These are phyloP conservation scores for Tolypocladium album DNA, from an alignment of 2,329 filamentous ascomycete genomes.

Conservation along the genomic window DNA sequence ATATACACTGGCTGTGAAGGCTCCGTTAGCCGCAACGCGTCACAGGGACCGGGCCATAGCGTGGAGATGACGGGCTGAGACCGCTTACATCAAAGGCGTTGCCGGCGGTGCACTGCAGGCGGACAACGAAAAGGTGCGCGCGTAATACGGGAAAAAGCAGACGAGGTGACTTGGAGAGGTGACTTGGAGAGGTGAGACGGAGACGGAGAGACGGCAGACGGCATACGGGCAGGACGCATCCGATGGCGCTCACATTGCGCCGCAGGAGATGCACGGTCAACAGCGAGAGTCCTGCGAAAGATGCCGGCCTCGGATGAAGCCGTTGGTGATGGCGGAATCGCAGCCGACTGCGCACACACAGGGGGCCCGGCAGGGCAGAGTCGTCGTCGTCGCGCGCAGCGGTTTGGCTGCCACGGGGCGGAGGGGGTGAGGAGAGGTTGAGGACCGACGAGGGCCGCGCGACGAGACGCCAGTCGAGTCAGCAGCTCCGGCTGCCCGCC, in stretches of 20 bases:
- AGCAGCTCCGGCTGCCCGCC: neutral
- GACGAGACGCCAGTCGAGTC: neutral
- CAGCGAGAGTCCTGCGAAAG: neutral
- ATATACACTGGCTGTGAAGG: neutral
- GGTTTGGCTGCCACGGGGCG: neutral
- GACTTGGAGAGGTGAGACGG: neutral
- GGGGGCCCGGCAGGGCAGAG: neutral
- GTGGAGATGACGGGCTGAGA: neutral
- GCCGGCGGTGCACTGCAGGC: neutral
- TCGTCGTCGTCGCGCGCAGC: neutral
- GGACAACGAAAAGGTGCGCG: neutral
- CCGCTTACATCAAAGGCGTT: neutral
- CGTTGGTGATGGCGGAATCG: neutral
- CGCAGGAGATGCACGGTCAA: slow-evolving; percentile 5
- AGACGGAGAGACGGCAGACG: slow-evolving; percentile 3
- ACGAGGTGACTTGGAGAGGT: neutral
- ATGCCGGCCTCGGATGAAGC: neutral
- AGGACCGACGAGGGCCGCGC: neutral
- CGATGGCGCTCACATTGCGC: slow-evolving; percentile 8
- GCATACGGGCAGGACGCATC: slow-evolving; percentile 2
- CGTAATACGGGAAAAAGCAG: neutral
- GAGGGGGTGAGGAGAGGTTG: neutral
- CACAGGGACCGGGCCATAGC: neutral
- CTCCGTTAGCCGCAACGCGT: neutral
- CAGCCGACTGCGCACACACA: neutral